A percentile compares a stretch with the other conserved stretches of the same genome.
Conservation (phyloP, 1,139 yeast species). For the Hyphopichia fennica region DNA sequence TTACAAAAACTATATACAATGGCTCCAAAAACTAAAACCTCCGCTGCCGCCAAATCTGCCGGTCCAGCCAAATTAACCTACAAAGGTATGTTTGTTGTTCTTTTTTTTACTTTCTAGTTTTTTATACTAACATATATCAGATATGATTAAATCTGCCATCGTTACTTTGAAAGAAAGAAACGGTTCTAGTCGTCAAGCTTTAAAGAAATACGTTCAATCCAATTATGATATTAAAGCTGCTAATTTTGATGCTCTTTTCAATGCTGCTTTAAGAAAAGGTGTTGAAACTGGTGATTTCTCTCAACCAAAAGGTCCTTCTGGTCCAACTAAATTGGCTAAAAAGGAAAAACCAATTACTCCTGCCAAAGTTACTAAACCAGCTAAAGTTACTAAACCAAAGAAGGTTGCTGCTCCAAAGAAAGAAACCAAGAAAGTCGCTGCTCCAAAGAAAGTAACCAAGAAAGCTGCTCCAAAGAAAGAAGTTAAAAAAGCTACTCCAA, state of each 20-base stretch:
- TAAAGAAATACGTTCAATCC: conserved; percentile 69
- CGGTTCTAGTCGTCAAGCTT: conserved; percentile 79
- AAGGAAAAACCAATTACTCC: conserved; percentile 29
- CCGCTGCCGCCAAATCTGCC: conserved; percentile 22
- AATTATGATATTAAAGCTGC: conserved; percentile 59
- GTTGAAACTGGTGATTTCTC: conserved; percentile 73
- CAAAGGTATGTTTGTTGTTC: conserved; percentile 43
- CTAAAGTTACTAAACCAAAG: conserved; percentile 12
- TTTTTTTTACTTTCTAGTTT: neutral
- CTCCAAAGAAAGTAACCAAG: conserved; percentile 14
- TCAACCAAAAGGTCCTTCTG: conserved; percentile 88
- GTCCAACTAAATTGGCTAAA: conserved; percentile 66
- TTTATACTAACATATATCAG: conserved; percentile 34
- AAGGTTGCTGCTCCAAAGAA: conserved; percentile 18
- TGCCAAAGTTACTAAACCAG: conserved; percentile 21
- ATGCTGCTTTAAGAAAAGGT: conserved; percentile 77
- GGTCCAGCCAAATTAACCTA: conserved; percentile 44
- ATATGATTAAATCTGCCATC: conserved; percentile 77
- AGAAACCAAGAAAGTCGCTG: conserved; percentile 16
- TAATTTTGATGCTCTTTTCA: conserved; percentile 76
- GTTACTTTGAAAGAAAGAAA: conserved; percentile 73
- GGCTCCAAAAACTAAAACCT: conserved; percentile 26
- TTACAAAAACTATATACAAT: conserved; percentile 19
- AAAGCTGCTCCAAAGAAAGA: conserved; percentile 16
- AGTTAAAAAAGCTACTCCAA: conserved; percentile 17